Percentiles rank a stretch among this genome's conserved stretches.
These are phyloP conservation scores for Xylaria bambusicola DNA, from an alignment of 495 filamentous ascomycete genomes.

Conservation along the genomic window DNA sequence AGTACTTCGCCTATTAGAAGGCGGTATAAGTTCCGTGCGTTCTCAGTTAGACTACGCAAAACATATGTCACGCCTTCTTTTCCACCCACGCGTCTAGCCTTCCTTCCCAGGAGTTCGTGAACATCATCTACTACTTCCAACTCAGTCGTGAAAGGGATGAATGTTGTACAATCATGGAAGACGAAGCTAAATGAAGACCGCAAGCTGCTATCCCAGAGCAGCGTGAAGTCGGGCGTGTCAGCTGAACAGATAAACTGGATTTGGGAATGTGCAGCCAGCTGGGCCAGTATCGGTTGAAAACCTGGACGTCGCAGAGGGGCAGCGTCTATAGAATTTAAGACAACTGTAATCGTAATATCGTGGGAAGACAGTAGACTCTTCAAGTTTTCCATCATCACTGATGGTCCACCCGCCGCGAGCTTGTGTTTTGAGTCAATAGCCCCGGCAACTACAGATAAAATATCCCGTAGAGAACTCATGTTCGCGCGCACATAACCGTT, in stretches of 20 bases:
- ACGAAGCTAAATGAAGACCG: slow-evolving; percentile 78
- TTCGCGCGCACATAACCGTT: slow-evolving; percentile 75
- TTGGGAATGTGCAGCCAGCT: slow-evolving; percentile 70
- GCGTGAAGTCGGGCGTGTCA: slow-evolving; percentile 81
- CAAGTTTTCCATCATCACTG: slow-evolving; percentile 44
- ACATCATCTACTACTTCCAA: slow-evolving; percentile 84
- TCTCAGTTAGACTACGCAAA: slow-evolving; percentile 84
- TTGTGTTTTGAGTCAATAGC: slow-evolving; percentile 60
- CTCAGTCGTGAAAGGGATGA: slow-evolving; percentile 68
- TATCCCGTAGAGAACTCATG: slow-evolving; percentile 72
- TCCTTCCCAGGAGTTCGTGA: slow-evolving; percentile 80
- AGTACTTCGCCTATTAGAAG: slow-evolving; percentile 83
- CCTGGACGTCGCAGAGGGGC: slow-evolving; percentile 68
- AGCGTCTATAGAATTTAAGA: slow-evolving; percentile 87
- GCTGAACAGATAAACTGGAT: slow-evolving; percentile 78
- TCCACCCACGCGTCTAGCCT: slow-evolving; percentile 78
- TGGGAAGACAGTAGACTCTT: slow-evolving; percentile 57
- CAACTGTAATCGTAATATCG: slow-evolving; percentile 57
- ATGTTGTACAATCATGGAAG: slow-evolving; percentile 95
- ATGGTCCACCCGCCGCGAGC: slow-evolving; percentile 39
- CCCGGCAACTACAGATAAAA: slow-evolving; percentile 72
- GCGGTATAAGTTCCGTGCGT: slow-evolving; percentile 82
- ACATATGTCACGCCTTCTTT: slow-evolving; percentile 93
- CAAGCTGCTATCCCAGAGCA: slow-evolving; percentile 86
- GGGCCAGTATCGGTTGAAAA: slow-evolving; percentile 72